Evolutionary conservation across 179 eudicot species (phyloP).

Genomic region (Beta lomatogona): DNA sequence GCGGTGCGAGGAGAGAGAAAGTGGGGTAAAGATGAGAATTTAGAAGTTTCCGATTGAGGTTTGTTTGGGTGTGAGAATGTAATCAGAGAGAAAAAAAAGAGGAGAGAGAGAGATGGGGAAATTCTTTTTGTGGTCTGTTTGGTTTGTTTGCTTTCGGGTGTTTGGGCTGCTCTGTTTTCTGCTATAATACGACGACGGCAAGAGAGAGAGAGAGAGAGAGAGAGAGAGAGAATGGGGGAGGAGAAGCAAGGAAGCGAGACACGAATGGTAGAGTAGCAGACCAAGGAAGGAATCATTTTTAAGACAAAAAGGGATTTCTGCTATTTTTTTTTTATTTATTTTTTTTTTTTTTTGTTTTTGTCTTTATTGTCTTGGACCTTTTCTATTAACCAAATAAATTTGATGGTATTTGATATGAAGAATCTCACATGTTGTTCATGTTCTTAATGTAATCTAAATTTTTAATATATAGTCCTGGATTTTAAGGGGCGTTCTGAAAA

Average conservation of each 20-base stretch:
- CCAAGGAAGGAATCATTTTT: conserved; percentile 18
- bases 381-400: too few species aligned
- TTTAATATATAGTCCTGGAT: too few species aligned
- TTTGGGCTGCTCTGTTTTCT: neutral
- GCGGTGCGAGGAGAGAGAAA: neutral
- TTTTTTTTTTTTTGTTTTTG: too few species aligned
- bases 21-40: neutral
- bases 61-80: too few species aligned
- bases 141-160: conserved; percentile 3
- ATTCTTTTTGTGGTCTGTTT: conserved; percentile 8
- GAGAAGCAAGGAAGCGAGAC: conserved; percentile 14
- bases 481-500: too few species aligned
- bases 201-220: too few species aligned
- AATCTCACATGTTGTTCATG: too few species aligned
- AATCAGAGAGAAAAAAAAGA: neutral
- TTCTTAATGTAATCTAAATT: too few species aligned
- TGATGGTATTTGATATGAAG: too few species aligned
- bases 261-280: conserved; percentile 16
- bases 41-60: neutral
- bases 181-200: conserved; percentile 11
- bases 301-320: neutral
- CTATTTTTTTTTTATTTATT: too few species aligned
- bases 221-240: neutral
- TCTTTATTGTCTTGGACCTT: too few species aligned
- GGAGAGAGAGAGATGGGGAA: neutral